Percentiles rank a stretch among this genome's conserved stretches.
phyloP scores from a whole-genome alignment of 2,329 filamentous ascomycete species.

The Paecilomyces fulvus region DNA sequence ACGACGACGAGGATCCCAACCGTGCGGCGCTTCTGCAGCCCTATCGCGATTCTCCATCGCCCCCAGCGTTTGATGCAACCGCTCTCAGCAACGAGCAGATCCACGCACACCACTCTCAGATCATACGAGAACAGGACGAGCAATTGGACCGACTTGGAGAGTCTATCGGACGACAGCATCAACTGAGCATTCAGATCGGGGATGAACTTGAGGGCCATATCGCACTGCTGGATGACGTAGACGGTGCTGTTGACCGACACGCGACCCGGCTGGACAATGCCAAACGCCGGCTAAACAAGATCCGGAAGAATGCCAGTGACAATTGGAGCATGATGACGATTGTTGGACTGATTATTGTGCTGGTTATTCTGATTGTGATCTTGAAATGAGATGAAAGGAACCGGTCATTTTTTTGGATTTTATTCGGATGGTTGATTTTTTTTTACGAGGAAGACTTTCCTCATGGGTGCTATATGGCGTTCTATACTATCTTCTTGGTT shows the following conservation, averaged over 20 bases:
- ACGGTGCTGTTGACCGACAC: slow-evolving; percentile 74
- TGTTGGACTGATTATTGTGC: slow-evolving; percentile 69
- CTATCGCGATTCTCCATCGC: slow-evolving; percentile 50
- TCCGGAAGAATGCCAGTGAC: slow-evolving; percentile 67
- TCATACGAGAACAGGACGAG: slow-evolving; percentile 83
- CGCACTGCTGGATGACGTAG: slow-evolving; percentile 79
- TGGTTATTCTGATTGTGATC: slow-evolving; percentile 74
- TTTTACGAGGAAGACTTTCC: neutral
- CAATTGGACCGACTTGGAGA: slow-evolving; percentile 84
- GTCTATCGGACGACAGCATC: slow-evolving; percentile 78
- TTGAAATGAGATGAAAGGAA: slow-evolving; percentile 50
- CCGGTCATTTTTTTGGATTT: neutral
- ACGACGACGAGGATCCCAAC: slow-evolving; percentile 44
- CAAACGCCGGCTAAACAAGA: slow-evolving; percentile 58
- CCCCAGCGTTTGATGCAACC: slow-evolving; percentile 41
- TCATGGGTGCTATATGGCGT: neutral
- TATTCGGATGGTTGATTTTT: neutral
- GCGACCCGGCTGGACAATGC: slow-evolving; percentile 67
- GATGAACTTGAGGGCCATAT: slow-evolving; percentile 92
- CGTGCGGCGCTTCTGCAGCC: slow-evolving; percentile 53
- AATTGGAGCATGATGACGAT: slow-evolving; percentile 82
- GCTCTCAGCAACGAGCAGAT: slow-evolving; percentile 73
- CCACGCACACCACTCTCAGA: slow-evolving; percentile 70
- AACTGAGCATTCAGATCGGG: slow-evolving; percentile 91
- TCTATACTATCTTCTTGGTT: neutral